Base-by-base conservation (phyloP, 176 grass and related monocot species). In the Aegilops bicornis region DNA sequence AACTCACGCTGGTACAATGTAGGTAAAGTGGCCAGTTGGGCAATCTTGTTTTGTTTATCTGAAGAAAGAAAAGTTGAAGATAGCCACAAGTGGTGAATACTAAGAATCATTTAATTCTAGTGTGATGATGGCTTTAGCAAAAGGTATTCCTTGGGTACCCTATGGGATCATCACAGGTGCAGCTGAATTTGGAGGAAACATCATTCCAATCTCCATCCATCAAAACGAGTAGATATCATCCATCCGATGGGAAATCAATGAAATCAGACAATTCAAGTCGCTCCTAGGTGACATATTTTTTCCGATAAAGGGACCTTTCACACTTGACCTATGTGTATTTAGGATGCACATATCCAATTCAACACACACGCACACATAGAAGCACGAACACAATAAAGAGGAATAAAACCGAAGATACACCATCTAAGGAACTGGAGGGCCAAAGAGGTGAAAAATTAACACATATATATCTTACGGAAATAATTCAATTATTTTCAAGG, bases 91-190 rank as follows among this genome's bases (percentile, higher is more conserved):
- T 91, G 76, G 81, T 88, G 77, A 91, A 88, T 88, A 70, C 89
- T 81, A 88, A 81, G 89, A 88, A 85, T 85, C 86, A 77, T 54
- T 77, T 76, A 80, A 91, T 87, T 90, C 56, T 62, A 76, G 37
- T 77, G 77, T 88, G 81, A 36, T 86, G n/a, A 16, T 79, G 47
- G 63, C 84, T 86, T 86, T 86, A 59, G 75, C 74, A 52, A 85
- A 87, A 83, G 68, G 74, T 87, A 81, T 91, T 88, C 85, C n/a
- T 70, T 24, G 69, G 36, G 73, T 88, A 54, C 77, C 85, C 81
- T 84, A 85, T 91, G 61, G 66, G 81, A 80, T 69, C 75, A 40
- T 79, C 64, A 64, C 75, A 86, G 22, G 64, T 69, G 75, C 66
- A 54, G 1, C 35, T 69, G 69, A 69, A 32, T 79, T 42, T 14